phyloP scores from a whole-genome alignment of 495 filamentous ascomycete genomes.

The Xylaria telfairii region DNA sequence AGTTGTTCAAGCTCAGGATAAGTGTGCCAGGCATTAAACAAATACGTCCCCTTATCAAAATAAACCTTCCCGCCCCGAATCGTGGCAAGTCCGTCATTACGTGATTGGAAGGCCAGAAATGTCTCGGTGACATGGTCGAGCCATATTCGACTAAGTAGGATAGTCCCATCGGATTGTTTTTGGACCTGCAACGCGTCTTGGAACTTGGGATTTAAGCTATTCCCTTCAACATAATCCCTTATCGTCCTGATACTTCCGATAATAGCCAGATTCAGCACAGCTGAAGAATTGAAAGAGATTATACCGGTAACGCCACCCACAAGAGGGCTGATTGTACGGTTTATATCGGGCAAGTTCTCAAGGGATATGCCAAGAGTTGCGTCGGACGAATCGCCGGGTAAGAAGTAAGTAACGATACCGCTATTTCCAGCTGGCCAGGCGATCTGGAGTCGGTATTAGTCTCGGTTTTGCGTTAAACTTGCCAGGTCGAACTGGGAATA shows the following conservation, averaged over 20 bases:
- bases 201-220: constrained; percentile 16
- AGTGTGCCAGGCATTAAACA: constrained; percentile 64
- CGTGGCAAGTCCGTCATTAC: constrained; percentile 31
- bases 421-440: constrained; percentile 73
- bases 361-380: constrained; percentile 60
- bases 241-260: constrained; percentile 67
- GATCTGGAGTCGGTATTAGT: constrained; percentile 40
- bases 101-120: constrained; percentile 52
- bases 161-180: constrained; percentile 46
- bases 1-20: constrained; percentile 67
- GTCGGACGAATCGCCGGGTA: constrained; percentile 57
- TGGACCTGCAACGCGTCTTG: constrained; percentile 32
- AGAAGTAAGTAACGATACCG: constrained; percentile 61
- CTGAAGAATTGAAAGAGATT: constrained; percentile 62
- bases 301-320: constrained; percentile 57
- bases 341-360: constrained; percentile 48
- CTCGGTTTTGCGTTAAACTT: too few species aligned
- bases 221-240: constrained; percentile 62
- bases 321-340: constrained; percentile 43
- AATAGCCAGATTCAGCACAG: constrained; percentile 58
- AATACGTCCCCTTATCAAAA: constrained; percentile 60
- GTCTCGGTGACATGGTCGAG: constrained; percentile 66
- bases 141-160: constrained; percentile 59
- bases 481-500: not conserved
- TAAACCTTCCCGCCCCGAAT: constrained; percentile 50